phyloP scores from a whole-genome alignment of 2,329 filamentous ascomycete species.

The Scorias spongiosa region DNA sequence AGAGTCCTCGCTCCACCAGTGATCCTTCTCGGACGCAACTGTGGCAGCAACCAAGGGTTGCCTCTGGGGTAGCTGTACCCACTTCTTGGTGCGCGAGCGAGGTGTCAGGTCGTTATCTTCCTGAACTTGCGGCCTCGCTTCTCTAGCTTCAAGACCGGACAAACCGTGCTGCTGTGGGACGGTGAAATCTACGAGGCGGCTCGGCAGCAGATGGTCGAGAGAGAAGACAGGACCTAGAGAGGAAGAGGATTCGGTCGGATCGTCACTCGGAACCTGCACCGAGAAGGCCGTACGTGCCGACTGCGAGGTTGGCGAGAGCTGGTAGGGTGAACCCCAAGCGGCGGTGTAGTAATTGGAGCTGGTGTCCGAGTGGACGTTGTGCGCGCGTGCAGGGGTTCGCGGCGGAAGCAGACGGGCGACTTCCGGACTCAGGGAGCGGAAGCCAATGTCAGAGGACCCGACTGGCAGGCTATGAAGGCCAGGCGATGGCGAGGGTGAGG shows the following conservation, averaged over 20 bases:
- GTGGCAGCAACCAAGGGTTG: slow-evolving; percentile 19
- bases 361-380: slow-evolving; percentile 12
- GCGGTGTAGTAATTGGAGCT: slow-evolving; percentile 42
- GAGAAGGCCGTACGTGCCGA: slow-evolving; percentile 18
- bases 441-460: slow-evolving; percentile 2
- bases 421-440: slow-evolving; percentile 6
- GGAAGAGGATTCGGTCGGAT: slow-evolving; percentile 15
- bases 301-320: slow-evolving; percentile 36
- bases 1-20: slow-evolving; percentile 72
- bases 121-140: slow-evolving; percentile 4
- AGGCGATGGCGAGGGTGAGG: not conserved
- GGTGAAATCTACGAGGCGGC: slow-evolving; percentile 12
- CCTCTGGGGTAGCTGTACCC: slow-evolving; percentile 24
- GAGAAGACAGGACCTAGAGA: slow-evolving; percentile 19
- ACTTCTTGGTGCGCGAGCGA: slow-evolving; percentile 17
- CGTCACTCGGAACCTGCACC: slow-evolving; percentile 15
- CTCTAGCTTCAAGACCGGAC: slow-evolving; percentile 1
- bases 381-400: slow-evolving; percentile 14
- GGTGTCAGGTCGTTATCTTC: slow-evolving; percentile 14
- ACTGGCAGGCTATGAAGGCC: not conserved
- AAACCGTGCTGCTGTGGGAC: slow-evolving; percentile 5
- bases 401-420: slow-evolving; percentile 12
- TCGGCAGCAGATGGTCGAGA: slow-evolving; percentile 21
- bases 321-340: slow-evolving; percentile 87
- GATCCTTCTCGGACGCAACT: slow-evolving; percentile 51